These are phyloP conservation scores for Lentithecium fluviatile DNA, from an alignment of 495 filamentous ascomycete species.

Conservation along the genomic window DNA sequence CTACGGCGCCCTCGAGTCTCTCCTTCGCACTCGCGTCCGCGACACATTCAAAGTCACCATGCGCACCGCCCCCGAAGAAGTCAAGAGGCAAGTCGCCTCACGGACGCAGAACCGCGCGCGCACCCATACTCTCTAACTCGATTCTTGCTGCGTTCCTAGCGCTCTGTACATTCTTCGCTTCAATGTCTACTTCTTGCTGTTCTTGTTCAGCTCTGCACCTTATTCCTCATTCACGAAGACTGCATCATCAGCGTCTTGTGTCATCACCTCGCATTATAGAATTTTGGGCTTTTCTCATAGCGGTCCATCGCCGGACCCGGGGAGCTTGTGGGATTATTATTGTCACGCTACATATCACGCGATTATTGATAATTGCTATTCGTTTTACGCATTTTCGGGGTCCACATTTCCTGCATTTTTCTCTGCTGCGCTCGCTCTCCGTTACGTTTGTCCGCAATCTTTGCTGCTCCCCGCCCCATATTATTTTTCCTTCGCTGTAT, in stretches of 20 bases:
- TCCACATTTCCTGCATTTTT: not conserved
- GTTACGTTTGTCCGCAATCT: not conserved
- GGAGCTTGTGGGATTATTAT: not conserved
- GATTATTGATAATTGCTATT: not conserved
- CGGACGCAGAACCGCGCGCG: constrained; percentile 1
- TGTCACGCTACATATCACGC: not conserved
- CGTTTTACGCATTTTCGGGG: not conserved
- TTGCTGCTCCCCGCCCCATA: not conserved
- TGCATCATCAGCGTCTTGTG: not conserved
- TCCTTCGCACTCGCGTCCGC: constrained; percentile 31
- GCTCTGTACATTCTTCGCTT: not conserved
- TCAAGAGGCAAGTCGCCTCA: constrained; percentile 30
- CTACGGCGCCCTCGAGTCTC: constrained; percentile 24
- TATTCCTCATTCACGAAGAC: not conserved
- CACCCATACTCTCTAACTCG: constrained; percentile 1
- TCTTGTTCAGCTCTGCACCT: not conserved
- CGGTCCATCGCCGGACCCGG: not conserved
- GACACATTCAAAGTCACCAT: constrained; percentile 33
- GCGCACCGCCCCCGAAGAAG: constrained; percentile 30
- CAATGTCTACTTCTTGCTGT: not conserved
- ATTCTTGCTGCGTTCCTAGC: not conserved
- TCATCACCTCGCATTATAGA: not conserved
- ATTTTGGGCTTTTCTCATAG: not conserved
- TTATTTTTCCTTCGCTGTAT: not conserved
- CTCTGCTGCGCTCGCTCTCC: no score